Conservation (phyloP, 768 basidiomycete species). For the Lactifluus subvellereus region DNA sequence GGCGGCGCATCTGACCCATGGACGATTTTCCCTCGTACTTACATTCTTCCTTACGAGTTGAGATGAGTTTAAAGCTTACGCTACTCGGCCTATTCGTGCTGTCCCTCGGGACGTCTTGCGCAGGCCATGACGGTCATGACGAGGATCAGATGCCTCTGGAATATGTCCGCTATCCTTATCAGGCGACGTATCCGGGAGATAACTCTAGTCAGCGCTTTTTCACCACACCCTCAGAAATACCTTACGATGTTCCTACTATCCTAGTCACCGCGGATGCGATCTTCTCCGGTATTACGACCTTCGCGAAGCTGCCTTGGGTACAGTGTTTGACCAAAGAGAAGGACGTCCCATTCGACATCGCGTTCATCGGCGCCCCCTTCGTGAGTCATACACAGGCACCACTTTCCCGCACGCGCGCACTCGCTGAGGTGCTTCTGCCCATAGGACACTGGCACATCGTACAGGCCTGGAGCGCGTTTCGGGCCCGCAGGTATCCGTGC, state of each 20-base stretch:
- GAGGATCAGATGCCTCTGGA: slow-evolving; percentile 55
- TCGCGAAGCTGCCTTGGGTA: slow-evolving; percentile 82
- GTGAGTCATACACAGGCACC: slow-evolving; percentile 34
- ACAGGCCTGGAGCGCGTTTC: slow-evolving; percentile 79
- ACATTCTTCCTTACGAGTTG: background rate
- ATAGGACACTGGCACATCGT: slow-evolving; percentile 69
- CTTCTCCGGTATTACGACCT: slow-evolving; percentile 80
- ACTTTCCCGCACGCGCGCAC: too few relatives aligned
- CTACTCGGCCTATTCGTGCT: slow-evolving; percentile 2
- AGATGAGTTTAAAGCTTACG: slow-evolving; percentile 3
- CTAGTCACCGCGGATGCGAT: slow-evolving; percentile 70
- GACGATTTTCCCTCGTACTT: background rate
- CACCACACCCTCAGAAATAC: background rate
- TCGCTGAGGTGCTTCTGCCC: background rate
- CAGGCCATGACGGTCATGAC: slow-evolving; percentile 37
- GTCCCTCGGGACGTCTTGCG: slow-evolving; percentile 18
- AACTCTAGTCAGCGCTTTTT: slow-evolving; percentile 44
- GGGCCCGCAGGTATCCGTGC: slow-evolving; percentile 80
- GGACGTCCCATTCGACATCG: slow-evolving; percentile 64
- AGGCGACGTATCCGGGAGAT: slow-evolving; percentile 50
- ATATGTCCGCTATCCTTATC: slow-evolving; percentile 61
- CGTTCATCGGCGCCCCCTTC: slow-evolving; percentile 75
- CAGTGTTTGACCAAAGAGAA: slow-evolving; percentile 66
- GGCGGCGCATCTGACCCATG: background rate
- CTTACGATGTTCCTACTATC: background rate